These are phyloP conservation scores for Macrocybe gigantea DNA, from an alignment of 768 basidiomycete genomes.

Conservation along the genomic window DNA sequence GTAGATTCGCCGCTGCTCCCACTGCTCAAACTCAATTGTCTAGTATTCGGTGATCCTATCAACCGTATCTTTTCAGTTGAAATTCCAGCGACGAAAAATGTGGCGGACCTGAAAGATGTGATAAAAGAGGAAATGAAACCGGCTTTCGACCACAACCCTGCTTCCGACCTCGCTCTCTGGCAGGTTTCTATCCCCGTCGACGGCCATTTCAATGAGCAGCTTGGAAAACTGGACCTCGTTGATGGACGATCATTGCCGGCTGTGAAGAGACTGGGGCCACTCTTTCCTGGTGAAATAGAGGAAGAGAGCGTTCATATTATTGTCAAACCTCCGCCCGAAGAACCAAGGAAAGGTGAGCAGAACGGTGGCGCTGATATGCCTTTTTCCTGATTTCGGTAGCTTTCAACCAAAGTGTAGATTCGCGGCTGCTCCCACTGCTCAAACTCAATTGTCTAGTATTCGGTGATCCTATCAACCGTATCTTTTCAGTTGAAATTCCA, in stretches of 20 bases:
- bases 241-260: neutral
- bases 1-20: neutral
- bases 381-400: neutral
- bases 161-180: neutral
- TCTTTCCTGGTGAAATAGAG: too few relatives aligned
- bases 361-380: too few relatives aligned
- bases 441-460: slow-evolving; percentile 1
- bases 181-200: neutral
- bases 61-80: neutral
- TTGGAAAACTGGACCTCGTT: neutral
- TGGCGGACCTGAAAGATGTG: neutral
- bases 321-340: too few relatives aligned
- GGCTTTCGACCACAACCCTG: neutral
- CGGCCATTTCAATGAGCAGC: neutral
- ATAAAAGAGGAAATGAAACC: neutral
- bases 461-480: neutral
- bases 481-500: neutral
- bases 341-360: too few relatives aligned
- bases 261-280: too few relatives aligned
- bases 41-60: neutral
- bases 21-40: neutral
- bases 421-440: neutral
- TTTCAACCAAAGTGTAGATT: neutral
- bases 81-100: neutral
- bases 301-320: too few relatives aligned